Evolutionary conservation across 805 yeast species (phyloP), one percentile per base, ranked within the genome.

Genomic region (Alloascoidea africana): DNA sequence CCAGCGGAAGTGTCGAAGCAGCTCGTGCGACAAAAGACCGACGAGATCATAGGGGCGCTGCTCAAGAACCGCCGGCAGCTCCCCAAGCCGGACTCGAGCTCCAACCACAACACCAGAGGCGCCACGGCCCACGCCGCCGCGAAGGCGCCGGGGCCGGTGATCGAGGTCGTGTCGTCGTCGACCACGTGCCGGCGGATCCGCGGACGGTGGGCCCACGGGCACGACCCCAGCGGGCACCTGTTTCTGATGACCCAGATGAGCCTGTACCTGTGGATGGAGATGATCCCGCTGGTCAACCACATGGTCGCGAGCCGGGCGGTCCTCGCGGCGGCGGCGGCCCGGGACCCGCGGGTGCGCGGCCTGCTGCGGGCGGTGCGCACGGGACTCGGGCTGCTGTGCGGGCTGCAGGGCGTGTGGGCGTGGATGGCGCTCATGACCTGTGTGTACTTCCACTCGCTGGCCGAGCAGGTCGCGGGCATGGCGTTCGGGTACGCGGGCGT

Each of bases 191-290:
- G 91, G 53, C 37, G 51, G 42, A 18, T 69, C 49, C 85, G 76
- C 37, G 79, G 97, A 0, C 41, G 48, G 13, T 81, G 89, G 91
- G 42, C 46, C 4, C 85, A 95, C 0, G 98, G 98, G 0, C 95
- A 85, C 52, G 98, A 91, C 59, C 95, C 97, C 3, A 78, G 89
- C 42, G 98, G 98, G 0, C 98, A 91, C 52, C 78, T 84, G 1
- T 91, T 87, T 48, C 54, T 91, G 33, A 59, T 89, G 34, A 67
- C 78, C 3, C 80, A 78, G 41, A 65, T 83, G 5, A 68, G 78
- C 18, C 52, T 78, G 39, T 69, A 80, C 40, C 50, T 89, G 44
- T 62, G 81, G 50, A 73, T 73, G 39, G 96, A 87, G 51, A 51
- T 72, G 4, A 41, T 63, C 16, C 74, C 70, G 42, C 47, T 52